A percentile compares a stretch with the other conserved stretches of the same genome.
Conservation (phyloP, 345 rosid species). For the Balakata baccata region DNA sequence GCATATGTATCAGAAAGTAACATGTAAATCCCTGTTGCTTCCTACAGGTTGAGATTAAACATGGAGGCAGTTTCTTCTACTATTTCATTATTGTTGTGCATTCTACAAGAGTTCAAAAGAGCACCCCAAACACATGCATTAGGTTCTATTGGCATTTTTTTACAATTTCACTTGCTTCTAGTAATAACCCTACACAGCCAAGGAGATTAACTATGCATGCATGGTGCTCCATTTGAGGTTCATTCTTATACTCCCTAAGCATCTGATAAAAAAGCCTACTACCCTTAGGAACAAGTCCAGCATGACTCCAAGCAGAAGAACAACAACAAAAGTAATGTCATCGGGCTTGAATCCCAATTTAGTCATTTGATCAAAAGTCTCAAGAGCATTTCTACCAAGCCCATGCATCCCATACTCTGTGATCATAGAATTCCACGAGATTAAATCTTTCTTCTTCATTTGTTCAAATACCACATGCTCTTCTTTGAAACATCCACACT, state of each 20-base stretch:
- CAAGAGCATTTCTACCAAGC: constrained; percentile 47
- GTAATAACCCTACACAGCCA: constrained; percentile 58
- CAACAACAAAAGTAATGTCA: constrained; percentile 56
- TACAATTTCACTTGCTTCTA: constrained; percentile 60
- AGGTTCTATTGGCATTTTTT: constrained; percentile 61
- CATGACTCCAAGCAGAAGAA: constrained; percentile 80
- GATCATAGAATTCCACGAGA: constrained; percentile 68
- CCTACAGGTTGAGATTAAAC: constrained; percentile 29
- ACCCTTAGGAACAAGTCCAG: constrained; percentile 62
- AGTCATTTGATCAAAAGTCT: constrained; percentile 50
- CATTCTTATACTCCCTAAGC: constrained; percentile 36
- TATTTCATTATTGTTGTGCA: constrained; percentile 50
- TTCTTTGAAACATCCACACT: constrained; percentile 52
- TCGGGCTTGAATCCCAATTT: constrained; percentile 48
- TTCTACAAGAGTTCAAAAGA: constrained; percentile 63
- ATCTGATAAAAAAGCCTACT: constrained; percentile 44
- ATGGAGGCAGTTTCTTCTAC: constrained; percentile 46
- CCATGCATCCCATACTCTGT: constrained; percentile 65
- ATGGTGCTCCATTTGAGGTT: constrained; percentile 64
- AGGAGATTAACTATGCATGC: constrained; percentile 71
- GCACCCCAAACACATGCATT: constrained; percentile 65
- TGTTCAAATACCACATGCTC: constrained; percentile 47
- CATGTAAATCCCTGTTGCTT: constrained; percentile 54
- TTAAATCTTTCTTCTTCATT: constrained; percentile 44
- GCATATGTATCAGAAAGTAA: constrained; percentile 65